These are phyloP conservation scores for Drosera capensis DNA, from an alignment of 148 eudicot genomes.

Conservation along the genomic window DNA sequence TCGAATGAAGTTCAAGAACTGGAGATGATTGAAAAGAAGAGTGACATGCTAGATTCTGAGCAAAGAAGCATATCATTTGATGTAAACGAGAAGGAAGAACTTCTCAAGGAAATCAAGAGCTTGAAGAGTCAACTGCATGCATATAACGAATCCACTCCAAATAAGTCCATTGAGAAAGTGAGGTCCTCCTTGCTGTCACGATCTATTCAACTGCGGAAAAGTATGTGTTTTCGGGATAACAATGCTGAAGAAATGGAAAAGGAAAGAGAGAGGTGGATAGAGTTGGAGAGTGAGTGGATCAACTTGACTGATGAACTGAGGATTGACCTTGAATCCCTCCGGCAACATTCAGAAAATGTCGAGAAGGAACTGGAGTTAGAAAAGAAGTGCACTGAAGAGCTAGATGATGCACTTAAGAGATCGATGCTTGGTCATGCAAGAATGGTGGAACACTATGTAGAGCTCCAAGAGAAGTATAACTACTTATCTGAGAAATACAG, in stretches of 20 bases:
- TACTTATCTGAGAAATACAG: constrained; percentile 55
- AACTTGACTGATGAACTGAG: constrained; percentile 81
- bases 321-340: constrained; percentile 62
- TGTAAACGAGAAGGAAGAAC: constrained; percentile 61
- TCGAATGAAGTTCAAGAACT: constrained; percentile 27
- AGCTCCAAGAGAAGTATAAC: constrained; percentile 73
- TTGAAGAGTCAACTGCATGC: constrained; percentile 47
- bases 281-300: constrained; percentile 99
- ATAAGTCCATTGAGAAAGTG: constrained; percentile 41
- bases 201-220: constrained; percentile 62
- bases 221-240: constrained; percentile 26
- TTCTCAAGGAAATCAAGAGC: constrained; percentile 56
- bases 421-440: constrained; percentile 65
- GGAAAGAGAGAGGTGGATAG: constrained; percentile 85
- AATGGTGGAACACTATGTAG: constrained; percentile 82
- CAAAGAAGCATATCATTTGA: constrained; percentile 21
- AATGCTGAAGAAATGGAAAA: constrained; percentile 64
- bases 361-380: constrained; percentile 61
- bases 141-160: constrained; percentile 27
- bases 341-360: constrained; percentile 46
- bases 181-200: constrained; percentile 66
- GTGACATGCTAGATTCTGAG: constrained; percentile 21
- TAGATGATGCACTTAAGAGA: constrained; percentile 74
- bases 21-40: constrained; percentile 36
- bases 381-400: constrained; percentile 63